Evolutionary conservation across 306 rosid species (phyloP).

Genomic region (Canavalia gladiata): DNA sequence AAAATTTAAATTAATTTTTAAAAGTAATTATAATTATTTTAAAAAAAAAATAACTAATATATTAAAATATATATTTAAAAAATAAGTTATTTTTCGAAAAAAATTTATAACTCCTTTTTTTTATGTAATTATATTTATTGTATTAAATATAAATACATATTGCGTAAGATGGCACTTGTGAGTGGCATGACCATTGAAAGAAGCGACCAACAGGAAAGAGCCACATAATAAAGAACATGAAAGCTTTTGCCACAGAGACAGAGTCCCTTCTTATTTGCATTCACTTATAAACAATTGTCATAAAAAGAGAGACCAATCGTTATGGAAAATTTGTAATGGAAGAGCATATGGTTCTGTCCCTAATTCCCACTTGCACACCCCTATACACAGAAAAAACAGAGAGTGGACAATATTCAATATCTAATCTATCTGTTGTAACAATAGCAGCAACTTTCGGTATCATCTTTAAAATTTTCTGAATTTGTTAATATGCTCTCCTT

Average conservation of each 20-base stretch:
- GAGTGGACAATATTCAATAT: constrained; percentile 43
- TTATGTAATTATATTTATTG: background rate
- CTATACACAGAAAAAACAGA: background rate
- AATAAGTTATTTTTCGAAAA: background rate
- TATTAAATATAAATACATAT: constrained; percentile 1
- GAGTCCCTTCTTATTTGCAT: constrained; percentile 12
- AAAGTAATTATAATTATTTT: too few relatives aligned
- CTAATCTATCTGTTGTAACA: constrained; percentile 26
- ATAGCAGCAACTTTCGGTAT: constrained; percentile 24
- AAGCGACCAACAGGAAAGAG: constrained; percentile 27
- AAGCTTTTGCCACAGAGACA: background rate
- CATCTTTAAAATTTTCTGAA: background rate
- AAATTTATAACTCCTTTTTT: background rate
- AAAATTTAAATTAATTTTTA: too few relatives aligned
- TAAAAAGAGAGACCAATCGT: constrained; percentile 62
- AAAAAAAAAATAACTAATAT: too few relatives aligned
- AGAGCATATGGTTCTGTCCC: constrained; percentile 66
- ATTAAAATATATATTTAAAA: too few relatives aligned
- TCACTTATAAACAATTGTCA: constrained; percentile 57
- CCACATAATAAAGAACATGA: constrained; percentile 48
- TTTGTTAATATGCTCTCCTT: background rate
- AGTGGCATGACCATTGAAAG: constrained; percentile 26
- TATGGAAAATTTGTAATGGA: constrained; percentile 41
- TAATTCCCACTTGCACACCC: constrained; percentile 52
- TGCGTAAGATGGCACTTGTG: constrained; percentile 17